Base-by-base conservation (phyloP, 768 basidiomycete species). In the Termitomyces sp. region DNA sequence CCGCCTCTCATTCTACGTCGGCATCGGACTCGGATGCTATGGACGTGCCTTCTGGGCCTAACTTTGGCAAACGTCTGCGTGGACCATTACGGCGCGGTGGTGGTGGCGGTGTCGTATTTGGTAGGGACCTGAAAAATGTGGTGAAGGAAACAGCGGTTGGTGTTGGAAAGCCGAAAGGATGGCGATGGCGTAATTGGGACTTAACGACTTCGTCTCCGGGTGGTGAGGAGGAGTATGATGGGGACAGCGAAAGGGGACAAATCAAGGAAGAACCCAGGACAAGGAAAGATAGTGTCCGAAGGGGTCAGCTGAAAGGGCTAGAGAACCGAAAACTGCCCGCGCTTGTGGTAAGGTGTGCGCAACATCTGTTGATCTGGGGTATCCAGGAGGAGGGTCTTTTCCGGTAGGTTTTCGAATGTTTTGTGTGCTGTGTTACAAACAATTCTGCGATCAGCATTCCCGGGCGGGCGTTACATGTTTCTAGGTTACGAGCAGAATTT, bases 381-480 rank as follows among this genome's bases (percentile, higher is more conserved):
- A 71, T 93, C 12, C 83, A 89, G 67, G 91, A 94, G 68, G 90
- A 93, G 68, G 91, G 91, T 3, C 72, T 94, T 44, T 94, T 94
- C 68, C 81, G 91, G 91, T 89, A 64, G 63, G 84, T 70, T 44
- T 41, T 47, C 10, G 4, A n/a, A 9, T 56, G 47, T 43, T 23
- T 40, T 11, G 2, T 46, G n/a, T 23, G 15, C 23, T 26, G 12
- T 47, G 44, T 41, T 26, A 65, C 30, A 60, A 62, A 51, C 56
- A 56, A 57, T 5, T 38, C 50, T 59, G 56, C 56, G 49, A 70
- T 62, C 64, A 91, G 95, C 54, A 84, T 97, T 55, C 87, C 80
- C 56, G 95, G 95, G 14, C 81, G 92, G 56, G 82, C 91, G 30
- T 84, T 86, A 15, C 94, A 97, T 72, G 80, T 92, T 28, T 72